phyloP scores from a whole-genome alignment of 345 rosid species.

The Citrus glauca region DNA sequence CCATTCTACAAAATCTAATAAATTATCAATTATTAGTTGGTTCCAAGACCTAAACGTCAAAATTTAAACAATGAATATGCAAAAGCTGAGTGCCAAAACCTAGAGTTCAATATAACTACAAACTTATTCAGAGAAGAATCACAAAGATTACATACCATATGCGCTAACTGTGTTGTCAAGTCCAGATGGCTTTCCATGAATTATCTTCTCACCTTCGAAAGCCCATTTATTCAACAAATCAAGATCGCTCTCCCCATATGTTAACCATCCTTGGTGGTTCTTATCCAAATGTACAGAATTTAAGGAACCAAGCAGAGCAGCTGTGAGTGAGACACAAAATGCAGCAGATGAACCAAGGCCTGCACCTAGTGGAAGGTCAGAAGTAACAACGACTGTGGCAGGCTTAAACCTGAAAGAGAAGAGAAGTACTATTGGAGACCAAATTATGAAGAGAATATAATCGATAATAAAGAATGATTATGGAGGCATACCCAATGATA shows the following conservation, averaged over 20 bases:
- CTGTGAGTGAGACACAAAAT: constrained; percentile 72
- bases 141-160: constrained; percentile 51
- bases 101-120: background rate
- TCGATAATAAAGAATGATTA: background rate
- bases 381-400: constrained; percentile 58
- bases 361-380: constrained; percentile 86
- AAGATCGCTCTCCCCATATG: constrained; percentile 45
- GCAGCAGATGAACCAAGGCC: constrained; percentile 98
- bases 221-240: constrained; percentile 92
- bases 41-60: background rate
- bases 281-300: constrained; percentile 35
- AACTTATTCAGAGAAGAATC: background rate
- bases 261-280: constrained; percentile 47
- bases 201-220: constrained; percentile 87
- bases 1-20: background rate
- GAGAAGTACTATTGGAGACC: constrained; percentile 14
- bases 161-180: constrained; percentile 97
- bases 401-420: constrained; percentile 61
- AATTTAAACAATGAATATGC: background rate
- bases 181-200: constrained; percentile 96
- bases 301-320: constrained; percentile 60
- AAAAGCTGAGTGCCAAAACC: background rate
- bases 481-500: constrained; percentile 62
- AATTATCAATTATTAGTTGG: background rate
- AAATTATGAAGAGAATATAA: background rate